Evolutionary conservation across 1,139 yeast genomes (phyloP).

Genomic region (Diutina sp.): DNA sequence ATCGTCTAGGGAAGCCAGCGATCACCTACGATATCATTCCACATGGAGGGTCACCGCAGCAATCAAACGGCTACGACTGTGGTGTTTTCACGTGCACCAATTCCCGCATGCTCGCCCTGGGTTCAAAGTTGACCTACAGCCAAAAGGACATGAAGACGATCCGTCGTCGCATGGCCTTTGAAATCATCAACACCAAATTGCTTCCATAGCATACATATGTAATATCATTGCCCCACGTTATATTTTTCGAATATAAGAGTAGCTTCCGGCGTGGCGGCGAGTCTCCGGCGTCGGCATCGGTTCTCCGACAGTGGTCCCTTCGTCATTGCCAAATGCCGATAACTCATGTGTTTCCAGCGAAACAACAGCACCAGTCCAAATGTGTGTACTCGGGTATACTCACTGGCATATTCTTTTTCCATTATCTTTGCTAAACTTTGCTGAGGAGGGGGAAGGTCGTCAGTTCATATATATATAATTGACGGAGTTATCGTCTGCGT

Average conservation of each 20-base stretch:
- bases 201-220: not conserved
- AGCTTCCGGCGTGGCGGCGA: not conserved
- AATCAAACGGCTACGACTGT: constrained; percentile 84
- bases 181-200: constrained; percentile 18
- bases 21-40: constrained; percentile 22
- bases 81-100: constrained; percentile 88
- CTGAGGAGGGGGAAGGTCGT: not conserved
- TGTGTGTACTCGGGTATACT: not conserved
- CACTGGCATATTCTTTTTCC: not conserved
- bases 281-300: not conserved
- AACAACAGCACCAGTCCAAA: not conserved
- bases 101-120: constrained; percentile 46
- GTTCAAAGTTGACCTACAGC: constrained; percentile 34
- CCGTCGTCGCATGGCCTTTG: constrained; percentile 60
- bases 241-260: too few relatives aligned
- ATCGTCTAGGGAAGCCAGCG: constrained; percentile 22
- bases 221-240: not conserved
- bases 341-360: not conserved
- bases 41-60: constrained; percentile 59
- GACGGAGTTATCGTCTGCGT: not conserved
- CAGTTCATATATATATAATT: not conserved
- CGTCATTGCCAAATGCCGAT: not conserved
- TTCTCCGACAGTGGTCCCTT: not conserved
- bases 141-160: constrained; percentile 62
- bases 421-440: not conserved